Conservation (phyloP, 441 rosid species). For the Croton setiger region DNA sequence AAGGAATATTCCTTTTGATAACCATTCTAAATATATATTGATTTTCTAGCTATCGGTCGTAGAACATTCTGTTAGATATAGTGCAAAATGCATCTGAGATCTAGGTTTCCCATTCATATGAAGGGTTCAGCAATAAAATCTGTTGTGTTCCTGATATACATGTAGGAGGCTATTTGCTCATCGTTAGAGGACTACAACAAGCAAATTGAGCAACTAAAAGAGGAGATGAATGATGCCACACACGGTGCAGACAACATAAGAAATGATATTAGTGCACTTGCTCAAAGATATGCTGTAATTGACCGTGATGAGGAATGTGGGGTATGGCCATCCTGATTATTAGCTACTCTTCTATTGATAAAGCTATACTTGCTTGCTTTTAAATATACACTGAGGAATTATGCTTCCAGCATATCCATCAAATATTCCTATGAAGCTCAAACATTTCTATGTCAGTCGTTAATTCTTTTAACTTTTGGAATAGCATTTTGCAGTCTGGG, state of each 20-base stretch:
- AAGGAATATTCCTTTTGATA: background rate
- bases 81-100: background rate
- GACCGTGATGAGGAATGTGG: constrained; percentile 95
- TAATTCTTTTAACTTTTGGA: constrained; percentile 5
- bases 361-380: background rate
- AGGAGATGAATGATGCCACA: constrained; percentile 99
- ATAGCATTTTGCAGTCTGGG: background rate
- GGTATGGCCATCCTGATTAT: constrained; percentile 51
- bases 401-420: background rate
- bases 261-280: constrained; percentile 93
- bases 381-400: background rate
- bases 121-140: background rate
- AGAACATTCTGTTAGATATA: background rate
- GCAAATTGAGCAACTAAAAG: constrained; percentile 86
- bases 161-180: constrained; percentile 97
- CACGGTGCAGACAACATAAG: constrained; percentile 99
- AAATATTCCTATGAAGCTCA: constrained; percentile 12
- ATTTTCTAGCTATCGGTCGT: background rate
- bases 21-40: background rate
- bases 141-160: background rate
- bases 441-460: constrained; percentile 13
- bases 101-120: background rate
- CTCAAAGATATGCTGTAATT: constrained; percentile 96
- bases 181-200: constrained; percentile 97
- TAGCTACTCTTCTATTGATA: constrained; percentile 9